These are phyloP conservation scores for Pseudoneurospora amorphoporcata DNA, from an alignment of 495 filamentous ascomycete genomes.

Conservation along the genomic window DNA sequence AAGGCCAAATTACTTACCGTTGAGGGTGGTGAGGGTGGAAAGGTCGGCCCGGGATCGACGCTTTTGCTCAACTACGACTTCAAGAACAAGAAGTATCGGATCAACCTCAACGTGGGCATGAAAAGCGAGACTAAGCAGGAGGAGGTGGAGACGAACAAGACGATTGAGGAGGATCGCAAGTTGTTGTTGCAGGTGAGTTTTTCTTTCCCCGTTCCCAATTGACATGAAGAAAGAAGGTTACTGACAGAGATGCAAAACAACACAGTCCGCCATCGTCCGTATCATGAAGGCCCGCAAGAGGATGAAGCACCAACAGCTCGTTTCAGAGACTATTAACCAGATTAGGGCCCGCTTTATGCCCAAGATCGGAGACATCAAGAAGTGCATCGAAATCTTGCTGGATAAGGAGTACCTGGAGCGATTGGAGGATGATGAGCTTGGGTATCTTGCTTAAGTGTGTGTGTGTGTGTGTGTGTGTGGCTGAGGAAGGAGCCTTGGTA, in stretches of 20 bases:
- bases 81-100: conserved; percentile 93
- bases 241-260: background rate
- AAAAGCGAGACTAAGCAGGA: conserved; percentile 94
- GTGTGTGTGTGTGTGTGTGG: background rate
- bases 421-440: conserved; percentile 84
- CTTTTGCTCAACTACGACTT: conserved; percentile 87
- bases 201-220: conserved; percentile 27
- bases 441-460: conserved; percentile 65
- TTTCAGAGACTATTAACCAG: conserved; percentile 89
- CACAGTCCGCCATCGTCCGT: conserved; percentile 89
- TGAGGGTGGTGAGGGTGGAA: conserved; percentile 51
- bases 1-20: conserved; percentile 81
- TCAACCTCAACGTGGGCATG: conserved; percentile 91
- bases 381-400: conserved; percentile 95
- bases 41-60: conserved; percentile 62
- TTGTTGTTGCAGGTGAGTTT: conserved; percentile 88
- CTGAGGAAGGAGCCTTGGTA: background rate
- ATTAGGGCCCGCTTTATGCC: conserved; percentile 91
- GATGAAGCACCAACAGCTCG: conserved; percentile 91
- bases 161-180: conserved; percentile 96
- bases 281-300: conserved; percentile 99
- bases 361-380: conserved; percentile 93
- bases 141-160: conserved; percentile 95
- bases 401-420: conserved; percentile 99
- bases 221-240: background rate